Evolutionary conservation across 192 early-diverging fungal species (phyloP).

Genomic region (Borealophlyctis nickersoniae): DNA sequence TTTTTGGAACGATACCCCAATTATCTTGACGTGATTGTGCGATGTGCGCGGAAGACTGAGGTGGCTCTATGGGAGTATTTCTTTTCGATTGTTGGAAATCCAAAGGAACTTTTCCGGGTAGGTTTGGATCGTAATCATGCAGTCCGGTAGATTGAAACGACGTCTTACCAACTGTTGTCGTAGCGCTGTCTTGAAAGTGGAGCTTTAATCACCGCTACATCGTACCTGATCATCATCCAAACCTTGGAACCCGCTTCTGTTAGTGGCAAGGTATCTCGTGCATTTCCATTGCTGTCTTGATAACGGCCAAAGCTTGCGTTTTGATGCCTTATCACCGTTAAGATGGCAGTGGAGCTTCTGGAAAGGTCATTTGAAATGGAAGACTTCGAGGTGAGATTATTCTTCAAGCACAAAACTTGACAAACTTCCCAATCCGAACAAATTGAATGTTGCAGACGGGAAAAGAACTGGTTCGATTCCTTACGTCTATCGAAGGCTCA

Average conservation of each 20-base stretch:
- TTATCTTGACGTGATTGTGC: conserved; percentile 83
- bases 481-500: conserved; percentile 68
- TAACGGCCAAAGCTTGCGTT: not conserved
- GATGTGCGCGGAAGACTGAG: conserved; percentile 97
- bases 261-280: conserved; percentile 53
- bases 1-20: conserved; percentile 80
- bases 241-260: conserved; percentile 73
- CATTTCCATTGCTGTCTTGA: not conserved
- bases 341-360: conserved; percentile 60
- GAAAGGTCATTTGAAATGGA: conserved; percentile 69
- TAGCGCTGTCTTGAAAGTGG: conserved; percentile 69
- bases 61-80: conserved; percentile 85
- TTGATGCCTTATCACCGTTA: conserved; percentile 4
- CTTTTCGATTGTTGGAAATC: conserved; percentile 82
- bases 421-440: too few species aligned
- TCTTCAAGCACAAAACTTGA: not conserved
- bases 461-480: conserved; percentile 75
- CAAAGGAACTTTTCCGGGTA: conserved; percentile 81
- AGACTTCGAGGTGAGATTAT: conserved; percentile 67
- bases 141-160: not conserved
- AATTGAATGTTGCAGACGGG: conserved; percentile 44
- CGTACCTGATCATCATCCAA: conserved; percentile 89
- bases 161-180: not conserved
- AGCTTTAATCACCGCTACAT: conserved; percentile 79
- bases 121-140: not conserved